Evolutionary conservation across 768 basidiomycete genomes (phyloP).

Genomic region (Omphalotus guepiniiformis): DNA sequence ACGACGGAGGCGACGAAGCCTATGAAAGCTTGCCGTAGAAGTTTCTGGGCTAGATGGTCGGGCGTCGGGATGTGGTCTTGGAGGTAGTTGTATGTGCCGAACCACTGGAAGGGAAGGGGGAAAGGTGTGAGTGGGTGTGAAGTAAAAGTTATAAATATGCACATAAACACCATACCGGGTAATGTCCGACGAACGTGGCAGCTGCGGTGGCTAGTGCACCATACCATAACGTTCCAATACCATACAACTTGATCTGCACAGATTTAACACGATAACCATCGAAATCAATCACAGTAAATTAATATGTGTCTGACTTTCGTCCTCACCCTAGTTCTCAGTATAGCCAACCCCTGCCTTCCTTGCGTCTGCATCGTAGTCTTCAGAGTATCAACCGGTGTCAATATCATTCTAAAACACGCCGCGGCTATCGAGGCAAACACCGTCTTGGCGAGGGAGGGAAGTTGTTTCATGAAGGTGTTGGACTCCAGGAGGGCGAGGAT

Average conservation of each 20-base stretch:
- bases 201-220: constrained; percentile 90
- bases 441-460: constrained; percentile 70
- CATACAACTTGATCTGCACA: constrained; percentile 64
- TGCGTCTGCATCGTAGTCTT: constrained; percentile 97
- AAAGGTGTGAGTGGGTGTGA: neutral
- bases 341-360: constrained; percentile 61
- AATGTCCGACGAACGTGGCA: constrained; percentile 92
- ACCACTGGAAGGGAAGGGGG: constrained; percentile 55
- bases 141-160: neutral
- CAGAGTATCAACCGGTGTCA: constrained; percentile 90
- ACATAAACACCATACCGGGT: constrained; percentile 51
- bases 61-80: constrained; percentile 56
- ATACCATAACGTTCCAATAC: constrained; percentile 80
- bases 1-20: constrained; percentile 84
- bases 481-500: constrained; percentile 82
- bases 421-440: constrained; percentile 75
- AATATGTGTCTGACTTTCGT: neutral
- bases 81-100: constrained; percentile 82
- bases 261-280: neutral
- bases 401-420: constrained; percentile 83
- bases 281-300: no score
- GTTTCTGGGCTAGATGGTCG: constrained; percentile 48
- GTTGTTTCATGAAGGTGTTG: constrained; percentile 61
- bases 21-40: constrained; percentile 82
- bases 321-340: constrained; percentile 63